These are phyloP conservation scores for Myxozyma neotropica DNA, from an alignment of 805 yeast genomes.

Conservation along the genomic window DNA sequence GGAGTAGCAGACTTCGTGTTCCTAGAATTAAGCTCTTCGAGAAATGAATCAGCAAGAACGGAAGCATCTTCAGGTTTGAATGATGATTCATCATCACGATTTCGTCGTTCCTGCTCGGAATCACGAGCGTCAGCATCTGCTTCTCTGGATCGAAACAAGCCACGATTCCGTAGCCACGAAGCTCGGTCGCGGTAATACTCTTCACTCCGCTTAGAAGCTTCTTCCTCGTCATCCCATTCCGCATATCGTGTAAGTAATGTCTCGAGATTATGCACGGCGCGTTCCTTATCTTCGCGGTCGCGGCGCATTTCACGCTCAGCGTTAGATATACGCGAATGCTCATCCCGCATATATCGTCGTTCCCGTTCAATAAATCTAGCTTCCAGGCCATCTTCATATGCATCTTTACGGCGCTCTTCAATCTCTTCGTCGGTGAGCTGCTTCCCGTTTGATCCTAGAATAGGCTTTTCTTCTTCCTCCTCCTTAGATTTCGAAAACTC, in stretches of 20 bases:
- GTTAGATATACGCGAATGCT: constrained; percentile 23
- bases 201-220: constrained; percentile 22
- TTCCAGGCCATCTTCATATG: constrained; percentile 27
- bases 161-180: constrained; percentile 31
- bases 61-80: constrained; percentile 3
- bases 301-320: constrained; percentile 32
- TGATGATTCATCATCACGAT: not conserved
- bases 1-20: not conserved
- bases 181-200: constrained; percentile 35
- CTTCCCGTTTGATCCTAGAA: constrained; percentile 18
- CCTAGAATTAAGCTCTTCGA: constrained; percentile 14
- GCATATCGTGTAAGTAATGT: constrained; percentile 17
- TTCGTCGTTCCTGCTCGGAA: constrained; percentile 16
- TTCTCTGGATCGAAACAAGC: constrained; percentile 29
- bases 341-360: constrained; percentile 31
- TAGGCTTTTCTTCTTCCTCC: constrained; percentile 4
- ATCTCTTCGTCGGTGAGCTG: constrained; percentile 26
- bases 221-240: constrained; percentile 35
- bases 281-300: constrained; percentile 28
- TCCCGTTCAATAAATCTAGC: constrained; percentile 29
- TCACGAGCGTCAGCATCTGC: constrained; percentile 30
- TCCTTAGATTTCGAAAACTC: constrained; percentile 17
- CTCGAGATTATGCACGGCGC: constrained; percentile 3
- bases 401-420: constrained; percentile 27
- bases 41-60: constrained; percentile 21